Evolutionary conservation across 164 flowering plant genomes (phyloP).

Genomic region (Vitis cinerea): DNA sequence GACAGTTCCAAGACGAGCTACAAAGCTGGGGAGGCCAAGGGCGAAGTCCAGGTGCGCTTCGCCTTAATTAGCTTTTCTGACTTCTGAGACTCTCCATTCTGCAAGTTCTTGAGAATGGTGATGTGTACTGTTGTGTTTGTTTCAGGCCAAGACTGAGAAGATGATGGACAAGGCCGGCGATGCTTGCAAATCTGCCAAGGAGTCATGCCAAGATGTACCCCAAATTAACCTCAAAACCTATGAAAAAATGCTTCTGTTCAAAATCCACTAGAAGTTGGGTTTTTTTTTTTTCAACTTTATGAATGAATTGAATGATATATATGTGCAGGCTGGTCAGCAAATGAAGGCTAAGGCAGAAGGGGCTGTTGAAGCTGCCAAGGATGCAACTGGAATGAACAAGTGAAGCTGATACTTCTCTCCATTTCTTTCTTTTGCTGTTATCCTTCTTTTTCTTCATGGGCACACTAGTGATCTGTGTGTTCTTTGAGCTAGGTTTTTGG

Average conservation of each 20-base stretch:
- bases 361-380: slow-evolving; percentile 43
- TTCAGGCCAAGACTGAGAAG: slow-evolving; percentile 40
- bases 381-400: slow-evolving; percentile 40
- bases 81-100: no score
- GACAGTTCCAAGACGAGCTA: slow-evolving; percentile 17
- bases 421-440: no score
- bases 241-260: no score
- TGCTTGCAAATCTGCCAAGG: slow-evolving; percentile 45
- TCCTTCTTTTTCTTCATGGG: no score
- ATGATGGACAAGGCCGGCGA: slow-evolving; percentile 40
- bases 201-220: slow-evolving; percentile 40
- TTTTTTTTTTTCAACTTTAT: background rate
- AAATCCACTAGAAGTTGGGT: no score
- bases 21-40: slow-evolving; percentile 52
- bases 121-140: background rate
- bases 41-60: slow-evolving; percentile 35
- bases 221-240: background rate
- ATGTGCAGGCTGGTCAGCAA: slow-evolving; percentile 38
- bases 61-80: no score
- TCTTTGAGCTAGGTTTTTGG: no score
- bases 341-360: slow-evolving; percentile 39
- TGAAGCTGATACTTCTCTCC: slow-evolving; percentile 12
- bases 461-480: no score
- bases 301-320: background rate
- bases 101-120: background rate